Percentiles rank a stretch among this genome's conserved stretches.
Evolutionary conservation across 2,329 filamentous ascomycete genomes (phyloP).

Genomic region (Metarhizium album): DNA sequence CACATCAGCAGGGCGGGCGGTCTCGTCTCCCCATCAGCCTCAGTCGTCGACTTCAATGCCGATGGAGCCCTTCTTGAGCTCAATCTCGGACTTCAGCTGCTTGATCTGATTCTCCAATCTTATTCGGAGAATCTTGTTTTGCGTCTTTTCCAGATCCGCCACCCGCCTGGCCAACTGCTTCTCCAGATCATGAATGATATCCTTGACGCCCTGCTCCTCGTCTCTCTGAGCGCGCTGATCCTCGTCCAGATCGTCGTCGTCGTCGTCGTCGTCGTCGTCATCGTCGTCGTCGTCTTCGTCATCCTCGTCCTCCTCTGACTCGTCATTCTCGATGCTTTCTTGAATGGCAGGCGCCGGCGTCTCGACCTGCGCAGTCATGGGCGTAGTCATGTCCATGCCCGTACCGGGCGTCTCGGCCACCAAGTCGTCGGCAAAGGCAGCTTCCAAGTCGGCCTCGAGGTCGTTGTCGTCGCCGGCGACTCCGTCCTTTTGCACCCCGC

Average conservation of each 20-base stretch:
- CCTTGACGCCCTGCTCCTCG: slow-evolving; percentile 42
- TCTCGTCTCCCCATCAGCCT: background rate
- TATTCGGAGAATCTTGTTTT: slow-evolving; percentile 37
- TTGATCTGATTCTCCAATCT: slow-evolving; percentile 41
- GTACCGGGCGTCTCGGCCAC: slow-evolving; percentile 31
- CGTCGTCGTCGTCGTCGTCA: slow-evolving; percentile 32
- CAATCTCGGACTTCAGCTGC: slow-evolving; percentile 33
- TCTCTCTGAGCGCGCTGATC: slow-evolving; percentile 39
- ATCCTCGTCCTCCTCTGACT: slow-evolving; percentile 31
- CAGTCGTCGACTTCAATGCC: slow-evolving; percentile 29
- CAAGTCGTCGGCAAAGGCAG: slow-evolving; percentile 36
- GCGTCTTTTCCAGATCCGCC: slow-evolving; percentile 30
- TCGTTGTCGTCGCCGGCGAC: slow-evolving; percentile 30
- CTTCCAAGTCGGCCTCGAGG: slow-evolving; percentile 44
- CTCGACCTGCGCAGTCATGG: slow-evolving; percentile 31
- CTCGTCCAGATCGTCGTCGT: slow-evolving; percentile 43
- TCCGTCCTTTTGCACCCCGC: slow-evolving; percentile 19
- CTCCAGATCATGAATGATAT: slow-evolving; percentile 43
- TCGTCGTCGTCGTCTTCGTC: slow-evolving; percentile 31
- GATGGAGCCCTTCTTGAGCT: slow-evolving; percentile 33
- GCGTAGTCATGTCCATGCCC: slow-evolving; percentile 33
- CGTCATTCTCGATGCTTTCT: slow-evolving; percentile 32
- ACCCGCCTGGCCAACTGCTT: slow-evolving; percentile 36
- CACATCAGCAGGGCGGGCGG: background rate
- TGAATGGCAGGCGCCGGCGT: slow-evolving; percentile 34